Percentiles rank a stretch among this genome's conserved stretches.
phyloP scores from a whole-genome alignment of 1,284 basidiomycete species.

The Microbotryum scabiosae region DNA sequence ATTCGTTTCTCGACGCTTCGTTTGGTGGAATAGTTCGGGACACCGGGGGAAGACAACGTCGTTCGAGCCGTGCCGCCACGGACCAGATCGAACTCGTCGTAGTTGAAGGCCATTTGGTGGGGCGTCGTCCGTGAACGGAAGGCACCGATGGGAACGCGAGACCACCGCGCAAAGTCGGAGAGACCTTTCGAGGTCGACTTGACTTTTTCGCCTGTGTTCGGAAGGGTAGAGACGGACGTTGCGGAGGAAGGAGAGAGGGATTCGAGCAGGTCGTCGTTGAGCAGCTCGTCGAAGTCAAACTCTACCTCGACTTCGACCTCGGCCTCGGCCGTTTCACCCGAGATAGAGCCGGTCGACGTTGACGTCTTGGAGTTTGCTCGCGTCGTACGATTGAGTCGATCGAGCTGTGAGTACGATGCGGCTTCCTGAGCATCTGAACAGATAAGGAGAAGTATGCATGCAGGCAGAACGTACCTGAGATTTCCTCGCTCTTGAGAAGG shows the following conservation, averaged over 20 bases:
- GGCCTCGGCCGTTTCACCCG: conserved; percentile 15
- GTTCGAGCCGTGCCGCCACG: too few relatives aligned
- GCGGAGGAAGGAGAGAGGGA: too few relatives aligned
- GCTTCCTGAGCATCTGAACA: background rate
- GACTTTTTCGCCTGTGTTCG: too few relatives aligned
- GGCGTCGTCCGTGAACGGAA: conserved; percentile 27
- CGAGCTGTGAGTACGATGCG: background rate
- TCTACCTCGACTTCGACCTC: conserved; percentile 13
- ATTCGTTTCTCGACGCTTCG: conserved; percentile 18
- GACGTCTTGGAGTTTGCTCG: conserved; percentile 29
- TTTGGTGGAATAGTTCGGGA: background rate
- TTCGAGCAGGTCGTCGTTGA: conserved; percentile 23
- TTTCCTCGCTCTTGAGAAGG: conserved; percentile 7
- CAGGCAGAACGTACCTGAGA: conserved; percentile 2
- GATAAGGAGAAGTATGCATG: background rate
- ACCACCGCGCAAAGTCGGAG: conserved; percentile 34
- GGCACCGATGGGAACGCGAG: conserved; percentile 36
- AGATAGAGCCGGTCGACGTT: conserved; percentile 27
- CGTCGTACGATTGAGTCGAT: conserved; percentile 18
- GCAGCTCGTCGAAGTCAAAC: conserved; percentile 32
- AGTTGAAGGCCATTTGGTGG: background rate
- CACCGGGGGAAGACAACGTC: too few relatives aligned
- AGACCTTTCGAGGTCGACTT: conserved; percentile 3
- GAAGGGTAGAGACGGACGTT: conserved; percentile 1
- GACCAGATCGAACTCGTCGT: too few relatives aligned